Evolutionary conservation across 306 rosid genomes (phyloP).

Genomic region (Styphnolobium japonicum): DNA sequence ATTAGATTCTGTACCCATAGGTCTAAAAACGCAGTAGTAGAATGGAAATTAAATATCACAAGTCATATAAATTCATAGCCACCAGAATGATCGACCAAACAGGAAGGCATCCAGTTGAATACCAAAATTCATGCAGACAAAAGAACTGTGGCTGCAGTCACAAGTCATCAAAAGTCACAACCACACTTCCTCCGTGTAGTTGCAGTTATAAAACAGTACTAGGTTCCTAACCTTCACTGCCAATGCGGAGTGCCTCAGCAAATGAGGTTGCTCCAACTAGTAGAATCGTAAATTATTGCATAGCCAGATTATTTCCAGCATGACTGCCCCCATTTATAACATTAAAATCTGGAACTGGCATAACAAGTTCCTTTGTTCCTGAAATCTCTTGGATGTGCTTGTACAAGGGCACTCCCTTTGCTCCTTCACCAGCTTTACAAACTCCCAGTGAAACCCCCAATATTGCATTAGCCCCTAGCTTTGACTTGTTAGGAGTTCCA

Average conservation of each 20-base stretch:
- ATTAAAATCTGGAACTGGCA: conserved; percentile 99
- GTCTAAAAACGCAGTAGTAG: background rate
- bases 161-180: background rate
- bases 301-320: conserved; percentile 95
- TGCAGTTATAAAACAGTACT: background rate
- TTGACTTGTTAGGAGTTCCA: conserved; percentile 94
- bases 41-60: background rate
- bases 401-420: conserved; percentile 86
- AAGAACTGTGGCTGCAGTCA: conserved; percentile 2
- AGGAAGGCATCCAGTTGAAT: background rate
- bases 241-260: conserved; percentile 89
- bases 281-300: conserved; percentile 97
- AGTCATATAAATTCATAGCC: background rate
- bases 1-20: background rate
- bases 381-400: conserved; percentile 89
- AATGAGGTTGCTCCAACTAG: conserved; percentile 94
- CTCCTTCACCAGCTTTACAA: conserved; percentile 97
- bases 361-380: conserved; percentile 85
- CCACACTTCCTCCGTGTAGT: background rate
- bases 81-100: background rate
- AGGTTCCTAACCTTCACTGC: conserved; percentile 84
- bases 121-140: background rate
- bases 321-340: conserved; percentile 97
- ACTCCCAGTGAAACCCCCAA: conserved; percentile 91
- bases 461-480: conserved; percentile 96